Conservation (phyloP, 2,329 filamentous ascomycete genomes). For the Ampelomyces quisqualis region DNA sequence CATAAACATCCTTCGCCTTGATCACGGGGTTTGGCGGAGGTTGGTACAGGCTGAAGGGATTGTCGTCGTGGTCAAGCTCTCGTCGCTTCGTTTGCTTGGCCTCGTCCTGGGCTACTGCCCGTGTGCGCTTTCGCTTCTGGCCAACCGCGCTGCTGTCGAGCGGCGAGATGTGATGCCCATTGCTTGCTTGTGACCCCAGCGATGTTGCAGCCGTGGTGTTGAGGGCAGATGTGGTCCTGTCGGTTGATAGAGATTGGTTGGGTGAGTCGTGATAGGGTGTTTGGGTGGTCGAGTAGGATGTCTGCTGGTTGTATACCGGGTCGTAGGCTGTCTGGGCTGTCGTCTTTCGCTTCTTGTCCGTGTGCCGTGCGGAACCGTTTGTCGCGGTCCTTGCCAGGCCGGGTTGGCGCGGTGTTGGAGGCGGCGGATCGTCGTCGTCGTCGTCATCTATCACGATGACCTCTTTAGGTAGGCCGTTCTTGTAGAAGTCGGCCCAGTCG, state of each 20-base stretch:
- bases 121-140: conserved; percentile 86
- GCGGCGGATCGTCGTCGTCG: conserved; percentile 35
- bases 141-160: conserved; percentile 66
- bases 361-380: conserved; percentile 54
- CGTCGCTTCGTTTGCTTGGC: conserved; percentile 65
- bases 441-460: conserved; percentile 57
- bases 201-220: conserved; percentile 91
- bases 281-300: conserved; percentile 71
- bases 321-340: conserved; percentile 63
- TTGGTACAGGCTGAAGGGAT: conserved; percentile 76
- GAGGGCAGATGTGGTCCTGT: conserved; percentile 76
- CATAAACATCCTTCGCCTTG: conserved; percentile 71
- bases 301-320: conserved; percentile 68
- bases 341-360: conserved; percentile 75
- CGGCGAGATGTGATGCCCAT: conserved; percentile 60
- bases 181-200: conserved; percentile 65
- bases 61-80: conserved; percentile 67
- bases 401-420: conserved; percentile 24
- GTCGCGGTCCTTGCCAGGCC: conserved; percentile 32
- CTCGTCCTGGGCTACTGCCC: conserved; percentile 79
- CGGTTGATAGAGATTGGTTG: conserved; percentile 74
- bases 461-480: conserved; percentile 50
- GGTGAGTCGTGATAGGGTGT: conserved; percentile 68
- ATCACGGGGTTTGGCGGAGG: conserved; percentile 85
- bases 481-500: conserved; percentile 48